Conservation (phyloP, 2,329 filamentous ascomycete species). For the Pseudovirgaria hyperparasitica region DNA sequence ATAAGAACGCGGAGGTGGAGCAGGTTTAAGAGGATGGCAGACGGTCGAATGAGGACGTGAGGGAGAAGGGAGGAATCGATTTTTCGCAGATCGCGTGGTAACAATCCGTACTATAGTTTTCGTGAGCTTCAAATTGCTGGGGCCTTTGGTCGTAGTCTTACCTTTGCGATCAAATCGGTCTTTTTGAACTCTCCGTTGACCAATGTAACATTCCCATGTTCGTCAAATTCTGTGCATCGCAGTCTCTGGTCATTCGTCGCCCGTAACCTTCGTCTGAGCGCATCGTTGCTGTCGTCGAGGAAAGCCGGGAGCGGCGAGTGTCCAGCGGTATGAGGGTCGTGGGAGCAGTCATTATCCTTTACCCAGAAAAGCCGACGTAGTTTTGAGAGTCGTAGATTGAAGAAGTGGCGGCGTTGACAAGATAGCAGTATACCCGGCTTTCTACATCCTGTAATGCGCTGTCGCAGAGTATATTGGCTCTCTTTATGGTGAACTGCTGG, state of each 20-base stretch:
- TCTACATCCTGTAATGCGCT: too few species aligned
- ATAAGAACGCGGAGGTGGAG: constrained; percentile 94
- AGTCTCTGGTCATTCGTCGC: constrained; percentile 74
- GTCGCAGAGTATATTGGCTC: neutral
- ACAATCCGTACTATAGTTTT: constrained; percentile 60
- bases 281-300: constrained; percentile 47
- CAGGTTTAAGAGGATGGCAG: constrained; percentile 86
- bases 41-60: constrained; percentile 86
- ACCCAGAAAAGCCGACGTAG: neutral
- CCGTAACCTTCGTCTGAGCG: constrained; percentile 59
- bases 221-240: constrained; percentile 89
- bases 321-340: constrained; percentile 2
- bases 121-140: constrained; percentile 7
- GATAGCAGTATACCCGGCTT: too few species aligned
- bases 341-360: constrained; percentile 5
- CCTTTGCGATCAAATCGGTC: constrained; percentile 90
- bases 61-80: constrained; percentile 94
- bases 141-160: constrained; percentile 25
- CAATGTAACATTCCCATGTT: constrained; percentile 79
- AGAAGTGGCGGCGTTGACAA: neutral
- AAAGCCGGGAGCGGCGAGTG: constrained; percentile 31
- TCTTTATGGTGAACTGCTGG: neutral
- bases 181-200: constrained; percentile 97
- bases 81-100: constrained; percentile 90
- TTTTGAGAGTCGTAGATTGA: neutral